Conservation (phyloP, 1,284 basidiomycete genomes). For the Athelia psychrophila region DNA sequence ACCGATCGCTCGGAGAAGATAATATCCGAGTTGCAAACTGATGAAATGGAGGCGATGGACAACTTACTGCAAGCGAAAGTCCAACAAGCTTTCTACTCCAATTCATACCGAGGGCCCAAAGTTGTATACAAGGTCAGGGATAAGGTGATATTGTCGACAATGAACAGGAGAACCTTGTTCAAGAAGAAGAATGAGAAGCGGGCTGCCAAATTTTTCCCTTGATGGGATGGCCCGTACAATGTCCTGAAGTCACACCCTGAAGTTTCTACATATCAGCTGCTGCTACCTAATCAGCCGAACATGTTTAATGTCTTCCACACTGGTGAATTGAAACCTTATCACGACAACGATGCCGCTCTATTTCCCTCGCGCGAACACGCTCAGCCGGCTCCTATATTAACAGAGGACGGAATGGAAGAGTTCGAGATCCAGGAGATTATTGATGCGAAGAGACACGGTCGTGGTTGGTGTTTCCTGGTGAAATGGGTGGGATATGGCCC, state of each 20-base stretch:
- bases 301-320: neutral
- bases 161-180: neutral
- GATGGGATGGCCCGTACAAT: neutral
- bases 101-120: neutral
- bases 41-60: neutral
- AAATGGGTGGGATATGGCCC: conserved; percentile 3
- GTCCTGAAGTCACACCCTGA: neutral
- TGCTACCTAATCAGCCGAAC: neutral
- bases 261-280: neutral
- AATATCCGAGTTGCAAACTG: neutral
- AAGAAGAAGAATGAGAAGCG: neutral
- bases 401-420: neutral
- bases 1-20: conserved; percentile 6
- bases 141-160: neutral
- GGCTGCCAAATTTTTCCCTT: neutral
- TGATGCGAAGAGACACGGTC: neutral
- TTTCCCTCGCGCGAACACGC: neutral
- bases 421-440: neutral
- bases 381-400: neutral
- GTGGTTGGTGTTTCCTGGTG: conserved; percentile 5
- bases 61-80: neutral
- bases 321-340: neutral
- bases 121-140: neutral
- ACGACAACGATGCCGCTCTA: neutral
- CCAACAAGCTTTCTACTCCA: neutral